A percentile compares a stretch with the other conserved stretches of the same genome.
Conservation (phyloP, 2,329 filamentous ascomycete species). For the Didymella keratinophila region DNA sequence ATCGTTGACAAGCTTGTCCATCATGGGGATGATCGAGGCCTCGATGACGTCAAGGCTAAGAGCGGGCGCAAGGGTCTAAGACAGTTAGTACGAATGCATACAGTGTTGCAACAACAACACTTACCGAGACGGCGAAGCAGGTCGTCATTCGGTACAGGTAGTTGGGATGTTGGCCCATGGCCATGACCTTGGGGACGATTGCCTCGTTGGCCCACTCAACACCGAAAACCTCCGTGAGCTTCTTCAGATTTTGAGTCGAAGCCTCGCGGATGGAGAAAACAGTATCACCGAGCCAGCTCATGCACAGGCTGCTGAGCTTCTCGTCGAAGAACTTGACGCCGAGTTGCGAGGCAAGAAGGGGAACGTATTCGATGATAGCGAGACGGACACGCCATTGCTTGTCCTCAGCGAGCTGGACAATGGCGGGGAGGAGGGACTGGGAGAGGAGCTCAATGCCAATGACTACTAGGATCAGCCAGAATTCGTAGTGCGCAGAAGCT, state of each 20-base stretch:
- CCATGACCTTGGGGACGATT: slow-evolving; percentile 98
- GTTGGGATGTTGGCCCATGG: slow-evolving; percentile 97
- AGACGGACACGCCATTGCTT: slow-evolving; percentile 99
- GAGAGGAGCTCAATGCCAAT: slow-evolving; percentile 98
- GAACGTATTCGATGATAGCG: slow-evolving; percentile 99
- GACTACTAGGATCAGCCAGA: slow-evolving; percentile 61
- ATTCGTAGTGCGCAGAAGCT: not conserved
- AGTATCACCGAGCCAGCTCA: slow-evolving; percentile 98
- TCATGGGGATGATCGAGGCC: slow-evolving; percentile 91
- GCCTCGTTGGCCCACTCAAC: slow-evolving; percentile 97
- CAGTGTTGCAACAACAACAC: slow-evolving; percentile 48
- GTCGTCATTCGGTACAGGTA: slow-evolving; percentile 99
- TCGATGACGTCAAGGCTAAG: slow-evolving; percentile 93
- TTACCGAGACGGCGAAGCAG: slow-evolving; percentile 97
- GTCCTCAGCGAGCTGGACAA: slow-evolving; percentile 96
- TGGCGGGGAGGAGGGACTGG: slow-evolving; percentile 94
- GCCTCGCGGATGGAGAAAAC: slow-evolving; percentile 99
- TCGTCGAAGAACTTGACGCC: slow-evolving; percentile 99
- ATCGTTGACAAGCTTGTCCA: slow-evolving; percentile 91
- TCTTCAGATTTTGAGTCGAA: slow-evolving; percentile 96
- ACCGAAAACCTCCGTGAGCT: slow-evolving; percentile 97
- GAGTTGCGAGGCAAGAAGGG: slow-evolving; percentile 90
- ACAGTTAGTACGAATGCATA: slow-evolving; percentile 21
- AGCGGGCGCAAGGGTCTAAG: slow-evolving; percentile 88
- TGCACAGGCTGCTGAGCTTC: slow-evolving; percentile 92